These are phyloP conservation scores for Nymphaea colorata DNA, from an alignment of 164 flowering plant species.

Conservation along the genomic window DNA sequence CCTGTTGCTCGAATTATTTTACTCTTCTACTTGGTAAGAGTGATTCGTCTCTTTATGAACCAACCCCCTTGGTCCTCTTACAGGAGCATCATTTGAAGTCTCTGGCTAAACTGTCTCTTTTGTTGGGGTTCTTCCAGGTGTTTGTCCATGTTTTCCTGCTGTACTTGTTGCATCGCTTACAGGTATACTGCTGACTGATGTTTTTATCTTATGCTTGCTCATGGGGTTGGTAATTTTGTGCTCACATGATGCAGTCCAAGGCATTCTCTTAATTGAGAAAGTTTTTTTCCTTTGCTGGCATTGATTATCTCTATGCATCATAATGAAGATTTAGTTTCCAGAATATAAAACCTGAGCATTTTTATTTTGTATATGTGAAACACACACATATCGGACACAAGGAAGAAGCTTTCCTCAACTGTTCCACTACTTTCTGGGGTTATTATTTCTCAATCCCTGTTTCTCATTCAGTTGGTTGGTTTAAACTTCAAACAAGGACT, in stretches of 20 bases:
- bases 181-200: conserved; percentile 37
- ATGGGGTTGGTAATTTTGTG: not conserved
- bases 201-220: not conserved
- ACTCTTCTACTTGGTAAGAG: conserved; percentile 70
- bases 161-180: conserved; percentile 94
- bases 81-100: not conserved
- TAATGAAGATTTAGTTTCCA: not conserved
- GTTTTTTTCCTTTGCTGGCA: not conserved
- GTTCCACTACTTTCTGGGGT: too few species aligned
- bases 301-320: not conserved
- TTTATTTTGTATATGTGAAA: too few species aligned
- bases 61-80: not conserved
- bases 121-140: conserved; percentile 42
- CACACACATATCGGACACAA: too few species aligned
- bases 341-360: too few species aligned
- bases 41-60: not conserved
- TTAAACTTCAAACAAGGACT: too few species aligned
- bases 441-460: too few species aligned
- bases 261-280: not conserved
- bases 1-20: conserved; percentile 79
- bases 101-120: not conserved
- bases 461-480: too few species aligned
- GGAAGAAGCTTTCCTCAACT: too few species aligned
- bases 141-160: conserved; percentile 96
- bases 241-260: too few species aligned